These are phyloP conservation scores for Aspergillus sp. DNA, from an alignment of 2,329 filamentous ascomycete species.

Conservation along the genomic window DNA sequence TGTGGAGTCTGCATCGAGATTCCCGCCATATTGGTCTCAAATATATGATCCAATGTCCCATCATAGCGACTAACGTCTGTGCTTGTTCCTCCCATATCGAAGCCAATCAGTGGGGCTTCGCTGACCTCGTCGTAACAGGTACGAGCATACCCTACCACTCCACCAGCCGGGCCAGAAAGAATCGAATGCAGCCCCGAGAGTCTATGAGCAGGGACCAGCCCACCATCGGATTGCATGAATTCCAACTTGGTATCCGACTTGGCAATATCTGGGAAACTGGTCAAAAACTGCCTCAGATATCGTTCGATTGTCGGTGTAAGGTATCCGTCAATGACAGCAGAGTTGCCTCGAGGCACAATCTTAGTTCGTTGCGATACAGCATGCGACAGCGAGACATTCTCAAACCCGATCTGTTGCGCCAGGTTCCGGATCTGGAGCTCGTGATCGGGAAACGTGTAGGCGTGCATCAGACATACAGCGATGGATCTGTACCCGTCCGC, in stretches of 20 bases:
- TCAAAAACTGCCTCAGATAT: slow-evolving; percentile 71
- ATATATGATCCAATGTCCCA: slow-evolving; percentile 85
- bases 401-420: slow-evolving; percentile 77
- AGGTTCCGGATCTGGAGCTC: slow-evolving; percentile 75
- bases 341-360: slow-evolving; percentile 71
- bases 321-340: slow-evolving; percentile 77
- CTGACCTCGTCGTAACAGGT: slow-evolving; percentile 74
- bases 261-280: slow-evolving; percentile 78
- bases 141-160: slow-evolving; percentile 86
- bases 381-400: slow-evolving; percentile 78
- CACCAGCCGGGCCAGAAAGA: slow-evolving; percentile 85
- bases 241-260: slow-evolving; percentile 75
- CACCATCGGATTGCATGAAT: slow-evolving; percentile 90
- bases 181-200: slow-evolving; percentile 87
- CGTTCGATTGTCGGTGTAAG: slow-evolving; percentile 76
- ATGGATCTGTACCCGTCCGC: slow-evolving; percentile 75
- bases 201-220: slow-evolving; percentile 51
- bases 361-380: slow-evolving; percentile 74
- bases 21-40: slow-evolving; percentile 86
- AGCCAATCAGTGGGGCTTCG: slow-evolving; percentile 73
- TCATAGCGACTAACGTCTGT: slow-evolving; percentile 85
- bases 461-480: slow-evolving; percentile 88
- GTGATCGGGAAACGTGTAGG: slow-evolving; percentile 86
- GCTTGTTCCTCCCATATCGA: slow-evolving; percentile 92
- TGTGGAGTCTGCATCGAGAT: slow-evolving; percentile 89